Evolutionary conservation across 148 eudicot species (phyloP), one percentile per base, ranked within the genome.

Genomic region (Arbutus unedo): DNA sequence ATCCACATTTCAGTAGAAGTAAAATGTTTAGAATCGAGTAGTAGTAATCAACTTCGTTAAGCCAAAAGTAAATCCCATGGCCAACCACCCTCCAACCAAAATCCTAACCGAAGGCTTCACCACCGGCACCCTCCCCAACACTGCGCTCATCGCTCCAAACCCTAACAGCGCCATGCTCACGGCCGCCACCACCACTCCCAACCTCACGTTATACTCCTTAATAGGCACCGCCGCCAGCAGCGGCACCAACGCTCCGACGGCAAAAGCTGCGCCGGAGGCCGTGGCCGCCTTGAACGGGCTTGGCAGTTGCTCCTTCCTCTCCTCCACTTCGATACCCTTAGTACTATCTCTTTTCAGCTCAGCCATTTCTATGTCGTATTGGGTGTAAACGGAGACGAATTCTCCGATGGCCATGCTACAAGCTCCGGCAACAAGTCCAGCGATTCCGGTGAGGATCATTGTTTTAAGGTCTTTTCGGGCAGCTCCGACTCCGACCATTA

Each of bases 391-490:
- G 1, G 89, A 87, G 0, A 87, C 86, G 41, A 84, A 87, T 76
- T 87, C 89, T 10, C 90, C 90, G 2, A 88, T 86, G 3, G 89
- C 90, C 90, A 88, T 88, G 84, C 87, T 76, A 76, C 89, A 88
- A 18, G 90, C 89, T 6, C 90, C 90, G 5, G 87, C 90, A 0
- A 88, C 54, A 1, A 84, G 49, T 1, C 89, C 88, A 2, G 89
- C 89, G 4, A 82, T 60, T 10, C 90, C 88, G 8, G 85, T 62
- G 15, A 86, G 81, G 55, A 88, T 66, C 87, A 88, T 88, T 79
- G 84, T 74, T n/a, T 76, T 82, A 3, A 55, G 45, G 48, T 88
- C 89, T 3, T 81, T 41, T 38, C 53, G 72, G 18, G 86, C 81
- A 1, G 90, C 91, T 8, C 91, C 89, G 2, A 89, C 82, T 0